Evolutionary conservation across 352 stramenopile species (phyloP), one percentile per base, ranked within the genome.

Genomic region (Phytophthora meadii): DNA sequence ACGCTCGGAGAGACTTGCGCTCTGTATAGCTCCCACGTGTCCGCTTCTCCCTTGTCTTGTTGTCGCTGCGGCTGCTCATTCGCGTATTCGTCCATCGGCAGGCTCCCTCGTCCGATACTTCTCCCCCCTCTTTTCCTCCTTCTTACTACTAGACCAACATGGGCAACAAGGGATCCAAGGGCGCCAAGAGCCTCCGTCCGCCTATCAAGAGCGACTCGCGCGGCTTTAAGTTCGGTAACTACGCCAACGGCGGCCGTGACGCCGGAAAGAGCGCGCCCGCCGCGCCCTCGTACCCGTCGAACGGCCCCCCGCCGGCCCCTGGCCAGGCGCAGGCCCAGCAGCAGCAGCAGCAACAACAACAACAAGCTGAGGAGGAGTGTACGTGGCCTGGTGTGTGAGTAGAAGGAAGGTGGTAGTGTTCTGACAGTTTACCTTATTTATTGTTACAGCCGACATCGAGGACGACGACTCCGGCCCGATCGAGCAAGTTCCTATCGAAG

Each of bases 121-220:
- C 30, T 58, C 40, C 37, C 52, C 40, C 39, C 42, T 45, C 49
- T 19, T 44, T 37, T 47, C 47, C 34, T 37, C 15, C 50, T 36
- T 24, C n/a, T 22, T 50, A 44, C 36, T 11, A 47, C 47, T 36
- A 56, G 30, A 53, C 24, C 37, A 74, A 14, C 37, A 94, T 94
- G 86, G 86, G 86, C 58, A 94, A 94, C 81, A 94, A 92, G 63
- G 82, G 80, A 71, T 94, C 86, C 60, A 94, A 94, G 64, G 83
- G 85, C 54, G 68, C 77, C 61, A 81, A 79, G 57, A 82, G 76
- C 56, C 67, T 86, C 42, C 84, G 84, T 14, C 84, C 84, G 58
- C 86, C 84, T 17, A 87, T 92, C 57, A 92, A 94, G 82, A 94
- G 86, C 79, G 86, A 92, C 72, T 88, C 81, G 70, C 82, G 86